Base-by-base conservation (phyloP, 2,329 filamentous ascomycete genomes). In the Scedosporium minutisporum region DNA sequence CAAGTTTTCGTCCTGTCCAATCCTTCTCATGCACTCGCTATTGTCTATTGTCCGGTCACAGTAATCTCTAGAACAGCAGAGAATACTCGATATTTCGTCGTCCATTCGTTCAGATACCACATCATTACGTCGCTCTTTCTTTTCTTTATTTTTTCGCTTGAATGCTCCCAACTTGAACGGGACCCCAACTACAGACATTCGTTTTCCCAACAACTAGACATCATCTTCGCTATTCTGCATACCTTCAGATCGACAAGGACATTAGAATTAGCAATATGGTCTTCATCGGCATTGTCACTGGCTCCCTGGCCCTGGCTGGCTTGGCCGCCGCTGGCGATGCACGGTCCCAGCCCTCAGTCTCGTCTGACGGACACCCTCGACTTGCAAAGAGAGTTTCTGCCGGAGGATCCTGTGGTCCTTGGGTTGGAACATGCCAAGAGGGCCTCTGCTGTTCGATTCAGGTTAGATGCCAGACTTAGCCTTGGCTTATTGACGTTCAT, bases 401-500 rank as follows among this genome's bases (percentile, higher is more conserved):
- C 4, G 60, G 60, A n/a, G 25, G 48, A 3, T 23, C 46, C 23
- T 61, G 60, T 42, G 60, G 60, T 14, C 46, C 46, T 44, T 46
- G 18, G 14, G 48, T 42, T 1, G 60, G 60, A 42, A 1, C 25
- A 5, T 61, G 60, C 53, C 29, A 57, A 16, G 60, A 61, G 9
- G 46, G 48, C 33, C 48, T 61, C 10, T 61, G 60, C 48, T 61
- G 60, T 23, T 61, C 59, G 18, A 14, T 25, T 23, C 23, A 61
- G 42, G 25, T 27, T 29, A 21, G 58, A 46, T 38, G 33, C 25
- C 18, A 44, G 42, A 5, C 58, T n/a, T 1, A 27, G n/a, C 16
- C 14, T 27, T 12, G 29, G 12, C n/a, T 33, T 60, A 21, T 42
- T n/a, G 10, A 3, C 44, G 4, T 48, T 48, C 16, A 48, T 3